Evolutionary conservation across 306 rosid genomes (phyloP), one percentile per base, ranked within the genome.

Genomic region (Vigna hirtella): DNA sequence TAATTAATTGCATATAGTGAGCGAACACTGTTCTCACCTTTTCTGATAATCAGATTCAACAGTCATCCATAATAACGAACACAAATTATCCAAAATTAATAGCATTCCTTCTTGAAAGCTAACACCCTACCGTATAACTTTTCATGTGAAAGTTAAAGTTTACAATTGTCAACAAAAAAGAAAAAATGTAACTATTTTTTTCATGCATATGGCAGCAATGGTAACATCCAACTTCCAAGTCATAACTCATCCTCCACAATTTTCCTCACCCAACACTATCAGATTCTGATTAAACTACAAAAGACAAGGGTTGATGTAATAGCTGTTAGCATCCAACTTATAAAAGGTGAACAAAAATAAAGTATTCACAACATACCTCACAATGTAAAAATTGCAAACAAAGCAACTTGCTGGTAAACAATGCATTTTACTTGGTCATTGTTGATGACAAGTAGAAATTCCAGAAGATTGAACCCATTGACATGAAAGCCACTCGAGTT

Each of bases 401-500:
- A 59, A 45, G 76, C 62, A 66, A 72, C 13, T 7, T 45, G 73
- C 65, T 38, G 36, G 70, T 55, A 36, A 70, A 65, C 49, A 71
- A 9, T 15, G 42, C 72, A 36, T 68, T 79, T 85, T 84, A 92
- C 91, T 92, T 92, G 90, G 88, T 89, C 93, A 95, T 87, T 34
- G 93, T 88, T 57, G 98, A 86, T 64, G 98, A 95, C 87, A 95
- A 70, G 77, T 51, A 92, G 79, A 92, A 92, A 83, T 92, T 95
- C 98, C 98, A 95, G 84, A 92, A 92, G 77, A 95, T 85, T 48
- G 98, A 92, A 45, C 93, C 97, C 88, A 81, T 71, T 15, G 93
- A 95, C 98, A 92, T 95, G 88, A 92, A 95, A 72, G 89, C 93
- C 59, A 95, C 98, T 65, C 98, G 90, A 50, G 93, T 91, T 79